Evolutionary conservation across 2,329 filamentous ascomycete genomes (phyloP), one percentile per base, ranked within the genome.

Genomic region (Fusarium camptoceras): DNA sequence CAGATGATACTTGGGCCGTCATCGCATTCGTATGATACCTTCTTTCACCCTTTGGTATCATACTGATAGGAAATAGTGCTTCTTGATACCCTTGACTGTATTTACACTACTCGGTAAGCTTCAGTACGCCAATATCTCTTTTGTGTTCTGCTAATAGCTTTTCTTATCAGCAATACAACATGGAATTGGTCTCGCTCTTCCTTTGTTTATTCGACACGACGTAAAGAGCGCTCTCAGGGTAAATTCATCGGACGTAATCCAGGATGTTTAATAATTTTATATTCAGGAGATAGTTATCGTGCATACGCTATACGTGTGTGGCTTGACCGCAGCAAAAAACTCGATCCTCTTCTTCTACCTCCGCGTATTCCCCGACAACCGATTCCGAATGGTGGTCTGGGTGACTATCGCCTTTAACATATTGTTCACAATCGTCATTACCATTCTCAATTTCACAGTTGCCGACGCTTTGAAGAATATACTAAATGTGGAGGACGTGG

Each of bases 321-420:
- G 11, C 15, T 30, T 66, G 0, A 4, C 48, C 4, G 28, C 58
- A 0, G 42, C 57, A 2, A 66, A 66, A 22, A 43, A 34, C 4
- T 60, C 64, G 2, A 66, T 66, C 6, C 20, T 66, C 0, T 55
- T 66, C n/a, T 61, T 66, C 8, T 66, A 55, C 5, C 41, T 66
- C 0, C 61, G 64, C 0, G 11, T 66, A 1, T 66, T 66, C 5
- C 8, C 12, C 2, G 61, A 24, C 1, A 8, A 1, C 0, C 22
- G 24, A 3, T 56, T 66, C 20, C 34, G 39, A 24, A 16, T 6
- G 0, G 3, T 53, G 0, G 46, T 56, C 0, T 61, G 56, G 55
- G 2, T 4, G 1, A 66, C 61, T 0, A 8, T 56, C 1, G 49
- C 4, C 1, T 51, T 60, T 18, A 48, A 42, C 14, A 9, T 7